Base-by-base conservation (phyloP, 768 basidiomycete species). In the Wakefieldia striispora region DNA sequence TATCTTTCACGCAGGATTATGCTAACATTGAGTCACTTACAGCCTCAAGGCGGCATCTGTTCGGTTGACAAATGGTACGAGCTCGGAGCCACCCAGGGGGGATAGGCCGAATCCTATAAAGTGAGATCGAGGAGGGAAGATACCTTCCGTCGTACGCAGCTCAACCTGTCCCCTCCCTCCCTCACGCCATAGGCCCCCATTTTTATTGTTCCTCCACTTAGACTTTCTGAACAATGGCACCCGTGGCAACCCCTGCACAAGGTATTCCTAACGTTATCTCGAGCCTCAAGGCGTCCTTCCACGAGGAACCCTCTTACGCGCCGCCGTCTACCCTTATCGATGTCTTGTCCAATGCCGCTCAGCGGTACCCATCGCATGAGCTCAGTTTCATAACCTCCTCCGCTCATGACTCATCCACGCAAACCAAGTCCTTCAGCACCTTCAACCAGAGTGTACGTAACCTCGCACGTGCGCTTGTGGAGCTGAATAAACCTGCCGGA, bases 371-470 rank as follows among this genome's bases (percentile, higher is more conserved):
- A 9, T 21, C 35, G 3, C 67, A 58, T 21, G 54, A 67, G 16
- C 62, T 66, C 35, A 46, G 54, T 11, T 66, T 66, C 13, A 46
- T 66, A 27, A 57, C 67, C 0, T 68, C 65, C 9, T 66, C 64
- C 0, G 57, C 64, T 16, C 64, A 64, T 19, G 57, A 68, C 27
- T 68, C 62, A 9, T 55, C 67, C 10, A 62, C 64, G 9, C 57
- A 57, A 27, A 62, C 62, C 3, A 64, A 57, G 37, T 53, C 64
- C 0, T 68, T 66, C 38, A 35, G 26, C 42, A 10, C 55, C 11
- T 65, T 66, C 39, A 49, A 42, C 21, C 51, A 43, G 20, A 20
- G 3, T 5, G 41, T 35, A 4, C 36, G 19, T 26, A 27, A 34
- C 16, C 48, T 49, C 41, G 48, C 48, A 1, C 27, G 37, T 4